phyloP scores from a whole-genome alignment of 371 early-diverging fungal genomes.

The Circinella minor region DNA sequence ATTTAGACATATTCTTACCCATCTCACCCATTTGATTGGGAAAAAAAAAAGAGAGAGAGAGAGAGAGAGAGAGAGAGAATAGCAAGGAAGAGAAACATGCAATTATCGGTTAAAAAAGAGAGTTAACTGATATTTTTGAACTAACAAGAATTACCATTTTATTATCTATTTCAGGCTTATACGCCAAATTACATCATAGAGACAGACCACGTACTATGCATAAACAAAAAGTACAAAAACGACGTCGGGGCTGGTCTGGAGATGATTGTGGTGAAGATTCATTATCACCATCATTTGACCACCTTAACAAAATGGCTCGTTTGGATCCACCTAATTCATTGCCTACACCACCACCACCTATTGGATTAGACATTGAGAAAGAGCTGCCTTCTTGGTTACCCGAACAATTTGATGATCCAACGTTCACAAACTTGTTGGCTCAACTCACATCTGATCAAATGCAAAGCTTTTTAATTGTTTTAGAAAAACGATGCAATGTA shows the following conservation, averaged over 20 bases:
- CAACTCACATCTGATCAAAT: slow-evolving; percentile 32
- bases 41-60: no score
- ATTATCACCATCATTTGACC: not conserved
- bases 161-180: slow-evolving; percentile 58
- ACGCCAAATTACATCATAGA: slow-evolving; percentile 76
- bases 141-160: not conserved
- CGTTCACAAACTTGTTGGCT: slow-evolving; percentile 37
- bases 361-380: not conserved
- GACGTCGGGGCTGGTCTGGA: slow-evolving; percentile 41
- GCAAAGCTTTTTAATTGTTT: slow-evolving; percentile 30
- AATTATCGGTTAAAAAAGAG: no score
- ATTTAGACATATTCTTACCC: not conserved
- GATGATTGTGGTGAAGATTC: not conserved
- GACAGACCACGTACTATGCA: slow-evolving; percentile 70
- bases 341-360: slow-evolving; percentile 1
- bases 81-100: no score
- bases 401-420: slow-evolving; percentile 24
- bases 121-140: no score
- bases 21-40: no score
- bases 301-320: not conserved
- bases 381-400: not conserved
- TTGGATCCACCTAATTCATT: slow-evolving; percentile 4
- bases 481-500: slow-evolving; percentile 36
- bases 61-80: no score
- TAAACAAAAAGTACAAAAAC: slow-evolving; percentile 64